Evolutionary conservation across 352 stramenopile species (phyloP), one percentile per base, ranked within the genome.

Genomic region (Phytophthora citrophthora): DNA sequence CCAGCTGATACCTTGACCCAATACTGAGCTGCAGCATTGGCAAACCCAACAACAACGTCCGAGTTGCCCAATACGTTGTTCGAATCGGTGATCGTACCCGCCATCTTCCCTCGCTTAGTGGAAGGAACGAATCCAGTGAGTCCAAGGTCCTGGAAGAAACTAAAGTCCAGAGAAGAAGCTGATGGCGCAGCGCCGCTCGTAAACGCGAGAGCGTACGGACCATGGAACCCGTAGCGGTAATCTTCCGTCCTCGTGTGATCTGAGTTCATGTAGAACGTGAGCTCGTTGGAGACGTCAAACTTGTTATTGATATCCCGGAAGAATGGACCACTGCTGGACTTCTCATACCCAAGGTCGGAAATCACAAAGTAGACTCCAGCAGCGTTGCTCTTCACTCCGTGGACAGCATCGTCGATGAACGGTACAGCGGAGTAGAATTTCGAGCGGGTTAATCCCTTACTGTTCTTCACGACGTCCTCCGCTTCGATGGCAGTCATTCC

Each of bases 261-360:
- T 63, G 77, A 86, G 51, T 82, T 78, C 77, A 86, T 83, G 66
- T 86, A 86, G 57, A 86, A 81, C 54, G 68, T 68, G 31, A 86
- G 69, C 53, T 86, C 77, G 29, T 86, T 86, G 0, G 72, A 74
- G 7, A 61, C 67, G 29, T 73, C 68, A 27, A 75, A 70, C 54
- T 86, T 72, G 68, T 86, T 83, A 63, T 86, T 86, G 54, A 86
- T 86, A 46, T 86, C 77, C 23, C 74, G 71, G 69, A 77, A 83
- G 65, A 83, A 86, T 23, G 77, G 76, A 3, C 73, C 73, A 16
- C 68, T 57, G 15, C 61, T 77, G 4, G 76, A 86, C 3, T 62
- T 76, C 54, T 86, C 77, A 64, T 83, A 86, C 18, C 61, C 69
- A n/a, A 46, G 52, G 15, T 77, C 61, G 27, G 74, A 86, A 36